Conservation (phyloP, 2,329 filamentous ascomycete genomes). For the Pseudopithomyces maydicus region DNA sequence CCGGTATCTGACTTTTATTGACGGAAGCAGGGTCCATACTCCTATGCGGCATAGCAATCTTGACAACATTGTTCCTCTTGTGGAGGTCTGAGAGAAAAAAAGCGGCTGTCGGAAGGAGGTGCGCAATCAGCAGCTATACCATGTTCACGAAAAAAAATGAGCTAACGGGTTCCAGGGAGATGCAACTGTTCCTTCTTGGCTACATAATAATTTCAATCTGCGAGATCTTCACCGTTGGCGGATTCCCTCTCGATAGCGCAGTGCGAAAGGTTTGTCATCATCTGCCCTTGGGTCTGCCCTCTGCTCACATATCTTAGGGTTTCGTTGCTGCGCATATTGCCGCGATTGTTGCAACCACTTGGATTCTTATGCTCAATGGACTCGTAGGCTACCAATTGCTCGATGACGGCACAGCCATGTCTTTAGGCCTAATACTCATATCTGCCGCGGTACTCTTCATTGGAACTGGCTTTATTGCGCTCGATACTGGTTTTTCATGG, state of each 20-base stretch:
- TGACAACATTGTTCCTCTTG: slow-evolving; percentile 69
- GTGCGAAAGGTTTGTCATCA: slow-evolving; percentile 71
- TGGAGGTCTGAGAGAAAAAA: slow-evolving; percentile 85
- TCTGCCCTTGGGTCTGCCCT: background rate
- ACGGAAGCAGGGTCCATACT: slow-evolving; percentile 77
- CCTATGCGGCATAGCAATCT: slow-evolving; percentile 77
- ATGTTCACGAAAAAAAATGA: background rate
- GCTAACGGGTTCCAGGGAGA: slow-evolving; percentile 69
- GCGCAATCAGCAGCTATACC: slow-evolving; percentile 30
- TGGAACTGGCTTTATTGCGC: slow-evolving; percentile 91
- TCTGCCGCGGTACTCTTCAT: slow-evolving; percentile 78
- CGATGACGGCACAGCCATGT: slow-evolving; percentile 89
- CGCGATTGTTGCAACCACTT: slow-evolving; percentile 83
- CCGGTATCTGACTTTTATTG: slow-evolving; percentile 21
- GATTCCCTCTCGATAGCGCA: slow-evolving; percentile 73
- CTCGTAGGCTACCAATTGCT: slow-evolving; percentile 91
- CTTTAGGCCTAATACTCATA: slow-evolving; percentile 72
- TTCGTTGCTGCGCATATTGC: slow-evolving; percentile 92
- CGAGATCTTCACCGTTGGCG: slow-evolving; percentile 94
- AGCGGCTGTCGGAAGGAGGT: slow-evolving; percentile 93
- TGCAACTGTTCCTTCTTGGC: slow-evolving; percentile 88
- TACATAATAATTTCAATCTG: slow-evolving; percentile 90
- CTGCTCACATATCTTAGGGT: slow-evolving; percentile 57
- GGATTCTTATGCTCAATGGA: slow-evolving; percentile 91
- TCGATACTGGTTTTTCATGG: slow-evolving; percentile 89